Evolutionary conservation across 1,284 basidiomycete genomes (phyloP).

Genomic region (Mrakiaceae sp.): DNA sequence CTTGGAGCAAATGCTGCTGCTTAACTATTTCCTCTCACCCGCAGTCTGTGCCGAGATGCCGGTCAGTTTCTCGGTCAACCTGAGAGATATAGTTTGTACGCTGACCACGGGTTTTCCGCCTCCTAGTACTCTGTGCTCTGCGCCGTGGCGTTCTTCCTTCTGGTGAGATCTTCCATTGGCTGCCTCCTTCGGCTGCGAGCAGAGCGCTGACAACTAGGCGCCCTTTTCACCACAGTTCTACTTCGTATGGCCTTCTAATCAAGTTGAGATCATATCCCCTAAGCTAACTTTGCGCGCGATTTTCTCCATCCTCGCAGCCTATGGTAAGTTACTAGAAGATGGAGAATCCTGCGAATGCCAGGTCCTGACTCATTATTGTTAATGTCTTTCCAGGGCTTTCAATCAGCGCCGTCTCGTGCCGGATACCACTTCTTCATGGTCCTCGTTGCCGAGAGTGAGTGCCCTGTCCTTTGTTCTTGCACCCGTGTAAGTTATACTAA

Average conservation of each 20-base stretch:
- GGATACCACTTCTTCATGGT: conserved; percentile 64
- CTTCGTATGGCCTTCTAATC: conserved; percentile 27
- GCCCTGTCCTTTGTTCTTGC: no score
- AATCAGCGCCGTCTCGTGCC: conserved; percentile 31
- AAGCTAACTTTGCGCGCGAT: conserved; percentile 10
- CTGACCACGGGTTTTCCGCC: conserved; percentile 2
- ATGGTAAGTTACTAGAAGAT: no score
- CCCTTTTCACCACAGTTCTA: conserved; percentile 21
- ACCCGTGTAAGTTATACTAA: no score
- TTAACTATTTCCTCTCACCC: no score
- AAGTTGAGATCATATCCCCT: conserved; percentile 9
- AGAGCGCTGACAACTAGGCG: conserved; percentile 1
- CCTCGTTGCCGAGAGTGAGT: conserved; percentile 48
- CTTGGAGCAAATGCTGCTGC: no score
- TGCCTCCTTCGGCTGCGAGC: no score
- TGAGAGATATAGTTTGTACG: not conserved
- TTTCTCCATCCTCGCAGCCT: conserved; percentile 20
- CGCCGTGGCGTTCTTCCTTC: conserved; percentile 60
- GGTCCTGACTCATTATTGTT: conserved; percentile 52
- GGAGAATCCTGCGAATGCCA: conserved; percentile 14
- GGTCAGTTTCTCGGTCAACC: conserved; percentile 37
- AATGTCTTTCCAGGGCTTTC: conserved; percentile 17
- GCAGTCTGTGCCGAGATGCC: conserved; percentile 63
- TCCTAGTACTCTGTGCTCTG: conserved; percentile 43
- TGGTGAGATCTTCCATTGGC: conserved; percentile 13